A percentile compares a stretch with the other conserved stretches of the same genome.
Evolutionary conservation across 1,139 yeast genomes (phyloP).

Genomic region (Chernovozyma sophiae-reginae): DNA sequence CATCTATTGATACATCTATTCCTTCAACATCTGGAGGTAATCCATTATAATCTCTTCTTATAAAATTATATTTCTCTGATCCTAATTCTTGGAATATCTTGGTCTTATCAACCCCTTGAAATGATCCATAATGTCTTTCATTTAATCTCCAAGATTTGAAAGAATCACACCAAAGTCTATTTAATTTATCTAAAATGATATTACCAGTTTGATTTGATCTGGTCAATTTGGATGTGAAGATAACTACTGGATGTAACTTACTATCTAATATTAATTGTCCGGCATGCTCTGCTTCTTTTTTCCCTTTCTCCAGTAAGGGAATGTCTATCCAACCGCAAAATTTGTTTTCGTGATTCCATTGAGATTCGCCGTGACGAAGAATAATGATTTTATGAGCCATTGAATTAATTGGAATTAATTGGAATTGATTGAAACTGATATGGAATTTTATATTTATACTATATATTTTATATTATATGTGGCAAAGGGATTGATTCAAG

Average conservation of each 20-base stretch:
- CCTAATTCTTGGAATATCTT: conserved; percentile 52
- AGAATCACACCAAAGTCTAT: conserved; percentile 45
- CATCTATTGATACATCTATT: conserved; percentile 39
- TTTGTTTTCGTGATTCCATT: conserved; percentile 63
- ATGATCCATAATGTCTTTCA: conserved; percentile 74
- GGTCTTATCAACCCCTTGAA: conserved; percentile 66
- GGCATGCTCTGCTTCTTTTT: conserved; percentile 57
- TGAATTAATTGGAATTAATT: no score
- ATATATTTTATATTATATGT: no score
- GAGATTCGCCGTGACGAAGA: conserved; percentile 73
- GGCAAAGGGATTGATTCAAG: no score
- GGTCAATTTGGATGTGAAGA: conserved; percentile 62
- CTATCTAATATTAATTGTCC: conserved; percentile 46
- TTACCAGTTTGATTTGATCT: conserved; percentile 66
- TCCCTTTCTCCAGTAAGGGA: conserved; percentile 56
- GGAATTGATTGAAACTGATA: no score
- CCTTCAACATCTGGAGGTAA: conserved; percentile 52
- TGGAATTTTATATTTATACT: no score
- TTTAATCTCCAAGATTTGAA: conserved; percentile 65
- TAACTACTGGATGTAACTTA: conserved; percentile 45
- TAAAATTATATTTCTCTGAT: conserved; percentile 56
- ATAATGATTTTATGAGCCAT: conserved; percentile 41
- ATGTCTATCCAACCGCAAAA: conserved; percentile 89
- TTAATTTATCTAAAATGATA: conserved; percentile 48
- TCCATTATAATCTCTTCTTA: conserved; percentile 66